These are phyloP conservation scores for Trichoderma koningiopsis DNA, from an alignment of 2,329 filamentous ascomycete species.

Conservation along the genomic window DNA sequence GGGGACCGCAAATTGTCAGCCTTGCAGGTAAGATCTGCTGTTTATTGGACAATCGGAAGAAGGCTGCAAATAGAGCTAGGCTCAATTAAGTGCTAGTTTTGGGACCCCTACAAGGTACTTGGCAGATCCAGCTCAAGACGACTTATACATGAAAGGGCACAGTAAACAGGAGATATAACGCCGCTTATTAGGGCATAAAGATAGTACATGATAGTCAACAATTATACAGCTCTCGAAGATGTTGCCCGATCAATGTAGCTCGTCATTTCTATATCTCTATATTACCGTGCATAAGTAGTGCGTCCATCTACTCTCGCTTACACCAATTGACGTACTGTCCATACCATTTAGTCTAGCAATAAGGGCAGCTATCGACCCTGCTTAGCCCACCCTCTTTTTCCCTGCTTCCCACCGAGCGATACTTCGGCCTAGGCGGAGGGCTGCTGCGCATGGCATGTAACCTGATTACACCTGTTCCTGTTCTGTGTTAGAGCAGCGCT, in stretches of 20 bases:
- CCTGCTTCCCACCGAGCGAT: neutral
- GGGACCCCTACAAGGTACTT: neutral
- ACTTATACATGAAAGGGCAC: neutral
- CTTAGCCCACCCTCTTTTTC: neutral
- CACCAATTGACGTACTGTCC: too few species aligned
- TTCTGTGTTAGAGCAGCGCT: neutral
- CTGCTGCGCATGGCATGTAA: constrained; percentile 8
- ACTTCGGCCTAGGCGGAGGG: constrained; percentile 7
- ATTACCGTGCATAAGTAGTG: neutral
- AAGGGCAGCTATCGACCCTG: neutral
- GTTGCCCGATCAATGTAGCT: too few species aligned
- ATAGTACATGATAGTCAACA: neutral
- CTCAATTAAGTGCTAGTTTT: neutral
- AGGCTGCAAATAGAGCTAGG: neutral
- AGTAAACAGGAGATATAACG: neutral
- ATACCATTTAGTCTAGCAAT: neutral
- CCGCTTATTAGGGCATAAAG: neutral
- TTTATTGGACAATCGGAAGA: neutral
- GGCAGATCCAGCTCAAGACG: neutral
- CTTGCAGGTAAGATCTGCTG: neutral
- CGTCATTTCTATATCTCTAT: neutral
- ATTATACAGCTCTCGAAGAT: neutral
- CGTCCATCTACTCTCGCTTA: neutral
- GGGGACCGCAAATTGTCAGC: constrained; percentile 9
- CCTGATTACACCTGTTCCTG: neutral